Evolutionary conservation across 1,284 basidiomycete genomes (phyloP).

Genomic region (Psilocybe mexicana): DNA sequence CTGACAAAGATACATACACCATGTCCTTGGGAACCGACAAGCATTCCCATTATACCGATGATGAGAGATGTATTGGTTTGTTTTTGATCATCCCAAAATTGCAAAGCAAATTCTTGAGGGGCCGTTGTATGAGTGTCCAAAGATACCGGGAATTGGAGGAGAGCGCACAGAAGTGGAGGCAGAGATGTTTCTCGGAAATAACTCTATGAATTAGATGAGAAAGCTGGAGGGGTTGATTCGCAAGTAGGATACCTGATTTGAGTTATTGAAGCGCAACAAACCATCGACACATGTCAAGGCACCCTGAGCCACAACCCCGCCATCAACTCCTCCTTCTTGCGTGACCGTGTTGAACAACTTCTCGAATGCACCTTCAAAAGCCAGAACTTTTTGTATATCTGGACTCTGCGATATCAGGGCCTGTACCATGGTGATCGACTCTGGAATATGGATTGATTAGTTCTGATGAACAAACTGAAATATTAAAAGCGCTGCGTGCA

Average conservation of each 20-base stretch:
- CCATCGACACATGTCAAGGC: conserved; percentile 85
- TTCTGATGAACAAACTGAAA: not conserved
- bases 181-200: conserved; percentile 95
- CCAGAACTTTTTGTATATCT: conserved; percentile 96
- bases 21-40: conserved; percentile 71
- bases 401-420: conserved; percentile 83
- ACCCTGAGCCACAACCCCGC: conserved; percentile 86
- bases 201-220: conserved; percentile 55
- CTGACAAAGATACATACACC: conserved; percentile 54
- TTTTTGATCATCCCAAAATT: conserved; percentile 96
- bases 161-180: conserved; percentile 77
- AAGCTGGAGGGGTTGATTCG: not conserved
- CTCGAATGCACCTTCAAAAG: conserved; percentile 97
- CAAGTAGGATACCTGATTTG: conserved; percentile 78
- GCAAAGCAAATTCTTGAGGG: conserved; percentile 92
- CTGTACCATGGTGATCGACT: conserved; percentile 84
- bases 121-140: conserved; percentile 64
- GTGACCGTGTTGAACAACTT: conserved; percentile 89
- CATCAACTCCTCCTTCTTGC: conserved; percentile 90
- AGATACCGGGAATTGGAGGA: conserved; percentile 84
- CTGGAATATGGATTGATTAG: conserved; percentile 35
- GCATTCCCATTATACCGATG: conserved; percentile 77
- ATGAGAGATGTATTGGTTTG: conserved; percentile 76
- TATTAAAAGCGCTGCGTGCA: not conserved
- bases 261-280: conserved; percentile 89